Evolutionary conservation across 139 green algal genomes (phyloP).

Genomic region (Haematococcus sp.): DNA sequence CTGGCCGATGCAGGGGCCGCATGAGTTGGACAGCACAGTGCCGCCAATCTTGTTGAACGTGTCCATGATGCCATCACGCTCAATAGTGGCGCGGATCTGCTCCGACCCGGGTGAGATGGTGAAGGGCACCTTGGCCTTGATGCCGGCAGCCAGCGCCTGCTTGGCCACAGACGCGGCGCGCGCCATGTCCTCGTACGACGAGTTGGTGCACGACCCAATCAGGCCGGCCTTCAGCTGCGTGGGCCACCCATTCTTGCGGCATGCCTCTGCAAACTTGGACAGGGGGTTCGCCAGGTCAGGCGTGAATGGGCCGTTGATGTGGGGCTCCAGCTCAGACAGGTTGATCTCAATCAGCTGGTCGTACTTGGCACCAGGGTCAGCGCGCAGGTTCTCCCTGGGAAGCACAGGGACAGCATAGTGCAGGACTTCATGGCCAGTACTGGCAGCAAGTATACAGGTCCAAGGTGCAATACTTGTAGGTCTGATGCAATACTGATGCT

Average conservation of each 20-base stretch:
- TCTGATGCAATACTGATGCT: too few species aligned
- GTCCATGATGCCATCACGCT: conserved; percentile 86
- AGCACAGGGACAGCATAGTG: too few species aligned
- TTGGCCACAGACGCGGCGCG: conserved; percentile 73
- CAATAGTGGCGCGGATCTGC: conserved; percentile 94
- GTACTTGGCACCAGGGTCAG: conserved; percentile 81
- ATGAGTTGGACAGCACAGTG: conserved; percentile 94
- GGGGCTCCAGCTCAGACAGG: conserved; percentile 87
- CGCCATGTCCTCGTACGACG: conserved; percentile 92
- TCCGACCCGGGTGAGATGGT: conserved; percentile 90
- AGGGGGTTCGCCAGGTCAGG: conserved; percentile 86
- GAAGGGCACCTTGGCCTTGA: conserved; percentile 91
- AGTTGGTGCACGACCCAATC: conserved; percentile 94
- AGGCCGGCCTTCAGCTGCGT: conserved; percentile 78
- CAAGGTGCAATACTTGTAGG: background rate
- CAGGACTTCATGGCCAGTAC: too few species aligned
- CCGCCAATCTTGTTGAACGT: conserved; percentile 89
- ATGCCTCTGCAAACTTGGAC: conserved; percentile 59
- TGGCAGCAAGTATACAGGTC: too few species aligned
- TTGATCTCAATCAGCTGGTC: conserved; percentile 96
- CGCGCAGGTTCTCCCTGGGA: conserved; percentile 64
- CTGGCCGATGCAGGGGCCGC: conserved; percentile 94
- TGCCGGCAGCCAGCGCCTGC: conserved; percentile 69
- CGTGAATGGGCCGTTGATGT: conserved; percentile 95
- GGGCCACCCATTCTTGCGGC: conserved; percentile 79